Evolutionary conservation across 371 early-diverging fungal genomes (phyloP).

Genomic region (Mortierella sp.): DNA sequence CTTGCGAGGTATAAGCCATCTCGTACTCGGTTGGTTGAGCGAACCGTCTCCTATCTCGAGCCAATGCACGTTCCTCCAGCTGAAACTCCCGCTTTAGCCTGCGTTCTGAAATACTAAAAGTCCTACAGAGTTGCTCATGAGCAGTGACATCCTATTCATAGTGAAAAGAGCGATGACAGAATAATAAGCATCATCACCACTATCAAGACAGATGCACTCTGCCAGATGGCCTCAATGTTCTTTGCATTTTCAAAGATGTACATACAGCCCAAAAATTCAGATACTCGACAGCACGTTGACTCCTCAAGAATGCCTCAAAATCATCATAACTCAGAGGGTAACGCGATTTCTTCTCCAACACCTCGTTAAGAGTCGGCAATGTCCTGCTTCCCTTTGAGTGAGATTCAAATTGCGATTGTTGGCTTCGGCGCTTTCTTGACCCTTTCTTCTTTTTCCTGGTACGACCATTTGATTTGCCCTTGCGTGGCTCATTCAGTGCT

Average conservation of each 20-base stretch:
- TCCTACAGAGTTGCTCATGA: constrained; percentile 52
- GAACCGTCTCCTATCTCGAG: constrained; percentile 31
- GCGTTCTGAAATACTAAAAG: constrained; percentile 51
- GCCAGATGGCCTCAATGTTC: no score
- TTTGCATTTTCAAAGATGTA: background rate
- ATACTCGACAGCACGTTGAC: constrained; percentile 47
- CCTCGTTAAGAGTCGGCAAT: constrained; percentile 22
- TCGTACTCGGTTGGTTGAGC: background rate
- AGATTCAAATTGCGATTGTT: background rate
- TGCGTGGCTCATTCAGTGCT: background rate
- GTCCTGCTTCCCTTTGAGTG: background rate
- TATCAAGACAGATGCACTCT: background rate
- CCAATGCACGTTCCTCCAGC: constrained; percentile 42
- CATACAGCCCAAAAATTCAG: constrained; percentile 56
- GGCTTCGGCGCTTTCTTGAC: background rate
- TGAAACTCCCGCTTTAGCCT: constrained; percentile 44
- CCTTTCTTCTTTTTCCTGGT: constrained; percentile 5
- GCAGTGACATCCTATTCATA: constrained; percentile 45
- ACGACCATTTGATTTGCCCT: background rate
- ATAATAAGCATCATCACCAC: background rate
- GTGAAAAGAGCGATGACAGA: background rate
- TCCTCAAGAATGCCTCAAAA: constrained; percentile 49
- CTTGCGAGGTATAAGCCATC: background rate
- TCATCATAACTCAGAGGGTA: constrained; percentile 48
- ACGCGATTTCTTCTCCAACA: constrained; percentile 35